These are phyloP conservation scores for Sugiyamaella lignohabitans DNA, from an alignment of 805 yeast genomes.

Conservation along the genomic window DNA sequence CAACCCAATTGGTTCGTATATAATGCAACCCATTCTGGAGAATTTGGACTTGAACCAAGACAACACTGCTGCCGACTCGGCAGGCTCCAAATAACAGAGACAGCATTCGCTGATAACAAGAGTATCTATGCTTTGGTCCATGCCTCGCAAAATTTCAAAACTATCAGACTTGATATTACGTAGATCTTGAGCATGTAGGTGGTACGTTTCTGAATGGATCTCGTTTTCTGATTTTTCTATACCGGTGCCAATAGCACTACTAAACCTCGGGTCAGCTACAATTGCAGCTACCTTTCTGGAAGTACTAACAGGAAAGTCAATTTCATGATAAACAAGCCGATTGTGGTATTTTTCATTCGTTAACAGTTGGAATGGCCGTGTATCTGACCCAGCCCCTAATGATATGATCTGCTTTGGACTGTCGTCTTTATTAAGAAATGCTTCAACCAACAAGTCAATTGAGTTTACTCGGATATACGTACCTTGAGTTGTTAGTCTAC, in stretches of 20 bases:
- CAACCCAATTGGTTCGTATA: conserved; percentile 68
- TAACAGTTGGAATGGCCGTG: conserved; percentile 52
- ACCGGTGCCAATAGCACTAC: conserved; percentile 27
- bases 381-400: conserved; percentile 78
- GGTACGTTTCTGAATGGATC: conserved; percentile 36
- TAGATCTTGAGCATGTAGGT: conserved; percentile 51
- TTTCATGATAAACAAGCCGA: conserved; percentile 45
- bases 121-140: conserved; percentile 44
- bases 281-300: conserved; percentile 48
- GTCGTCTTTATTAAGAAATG: conserved; percentile 30
- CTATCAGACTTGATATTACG: conserved; percentile 30
- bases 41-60: conserved; percentile 36
- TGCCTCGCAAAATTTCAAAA: conserved; percentile 17
- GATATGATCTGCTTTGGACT: conserved; percentile 45
- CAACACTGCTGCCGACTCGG: conserved; percentile 42
- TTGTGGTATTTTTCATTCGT: conserved; percentile 17
- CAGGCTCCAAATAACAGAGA: conserved; percentile 57
- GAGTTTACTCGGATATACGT: conserved; percentile 46
- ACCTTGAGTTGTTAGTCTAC: neutral
- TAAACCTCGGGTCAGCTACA: conserved; percentile 15
- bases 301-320: conserved; percentile 56
- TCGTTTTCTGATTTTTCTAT: conserved; percentile 18
- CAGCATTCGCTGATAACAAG: conserved; percentile 69
- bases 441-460: conserved; percentile 38
- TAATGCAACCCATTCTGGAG: conserved; percentile 27